Base-by-base conservation (phyloP, 106 monocot genomes). In the Dioscorea dumetorum region DNA sequence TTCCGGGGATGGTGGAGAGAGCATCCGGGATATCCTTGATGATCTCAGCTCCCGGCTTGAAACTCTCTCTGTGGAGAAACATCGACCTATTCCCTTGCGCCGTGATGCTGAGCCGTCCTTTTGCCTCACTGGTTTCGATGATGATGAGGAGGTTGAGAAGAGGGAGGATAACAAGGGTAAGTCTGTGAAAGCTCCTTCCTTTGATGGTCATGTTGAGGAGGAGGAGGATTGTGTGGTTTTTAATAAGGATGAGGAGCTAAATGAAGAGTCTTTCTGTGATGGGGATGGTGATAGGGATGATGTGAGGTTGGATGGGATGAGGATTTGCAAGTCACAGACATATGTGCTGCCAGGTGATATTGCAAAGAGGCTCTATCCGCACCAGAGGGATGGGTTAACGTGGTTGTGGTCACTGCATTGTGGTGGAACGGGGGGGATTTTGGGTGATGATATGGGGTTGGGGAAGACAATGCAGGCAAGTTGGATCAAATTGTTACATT, bases 381-480 rank as follows among this genome's bases (percentile, higher is more conserved):
- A 99, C 65, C 99, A 99, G 63, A 76, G 69, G 15, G 99, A 90
- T 7, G 99, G 99, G 50, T 73, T 99, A 72, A 78, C 64, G 54
- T 99, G 99, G 99, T 67, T 99, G 48, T 99, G 99, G 99, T 71
- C 81, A 12, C 80, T 99, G 22, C 92, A 99, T 62, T 99, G 93
- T 60, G 63, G 68, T 18, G 74, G 66, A 5, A 85, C 87, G 0
- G 99, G 99, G 64, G 99, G 99, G 22, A 93, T 99, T 73, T 71
- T 99, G 22, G 99, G 99, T 7, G 99, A 99, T 81, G 99, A 99
- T 64, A 99, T 99, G 99, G 99, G 99, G 0, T 73, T 99, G 31
- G 99, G 99, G 21, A 99, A 99, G 74, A 99, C 99, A n/a, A 99
- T 99, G 90, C 99, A 93, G 92, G 97, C 91, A 49, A 67, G 54